phyloP scores from a whole-genome alignment of 805 yeast species.

The Brettanomyces anomalus region DNA sequence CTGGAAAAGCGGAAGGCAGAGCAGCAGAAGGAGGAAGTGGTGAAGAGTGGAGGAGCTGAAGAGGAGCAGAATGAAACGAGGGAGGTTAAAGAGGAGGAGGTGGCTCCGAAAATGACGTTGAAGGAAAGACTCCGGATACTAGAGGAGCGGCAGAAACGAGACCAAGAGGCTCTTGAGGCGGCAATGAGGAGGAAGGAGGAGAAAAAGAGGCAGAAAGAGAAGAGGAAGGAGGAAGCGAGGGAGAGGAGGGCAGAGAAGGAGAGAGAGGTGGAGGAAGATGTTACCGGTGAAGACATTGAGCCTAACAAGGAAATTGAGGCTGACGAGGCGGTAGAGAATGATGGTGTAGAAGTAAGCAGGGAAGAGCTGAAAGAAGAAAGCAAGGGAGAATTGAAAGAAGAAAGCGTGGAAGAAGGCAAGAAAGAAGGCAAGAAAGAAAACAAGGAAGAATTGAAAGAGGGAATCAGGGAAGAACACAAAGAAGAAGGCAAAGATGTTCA shows the following conservation, averaged over 20 bases:
- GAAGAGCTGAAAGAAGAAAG: slow-evolving; percentile 13
- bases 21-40: slow-evolving; percentile 6
- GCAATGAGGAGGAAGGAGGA: slow-evolving; percentile 45
- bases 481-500: slow-evolving; percentile 15
- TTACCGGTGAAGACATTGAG: slow-evolving; percentile 18
- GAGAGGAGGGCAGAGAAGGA: slow-evolving; percentile 8
- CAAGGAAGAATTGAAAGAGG: slow-evolving; percentile 47
- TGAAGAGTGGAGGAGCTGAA: background rate
- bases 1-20: slow-evolving; percentile 4
- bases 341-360: slow-evolving; percentile 8
- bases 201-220: slow-evolving; percentile 24
- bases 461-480: slow-evolving; percentile 15
- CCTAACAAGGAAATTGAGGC: slow-evolving; percentile 11
- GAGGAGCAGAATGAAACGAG: slow-evolving; percentile 18
- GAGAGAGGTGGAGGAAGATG: slow-evolving; percentile 13
- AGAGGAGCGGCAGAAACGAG: slow-evolving; percentile 74
- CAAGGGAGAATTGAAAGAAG: slow-evolving; percentile 25
- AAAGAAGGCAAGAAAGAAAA: slow-evolving; percentile 55
- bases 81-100: slow-evolving; percentile 34
- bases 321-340: slow-evolving; percentile 14
- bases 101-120: slow-evolving; percentile 68
- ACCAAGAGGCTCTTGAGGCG: slow-evolving; percentile 58
- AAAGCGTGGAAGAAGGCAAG: slow-evolving; percentile 36
- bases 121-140: slow-evolving; percentile 80
- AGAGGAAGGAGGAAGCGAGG: slow-evolving; percentile 1